Evolutionary conservation across 345 rosid genomes (phyloP).

Genomic region (Gossypioides kirkii): DNA sequence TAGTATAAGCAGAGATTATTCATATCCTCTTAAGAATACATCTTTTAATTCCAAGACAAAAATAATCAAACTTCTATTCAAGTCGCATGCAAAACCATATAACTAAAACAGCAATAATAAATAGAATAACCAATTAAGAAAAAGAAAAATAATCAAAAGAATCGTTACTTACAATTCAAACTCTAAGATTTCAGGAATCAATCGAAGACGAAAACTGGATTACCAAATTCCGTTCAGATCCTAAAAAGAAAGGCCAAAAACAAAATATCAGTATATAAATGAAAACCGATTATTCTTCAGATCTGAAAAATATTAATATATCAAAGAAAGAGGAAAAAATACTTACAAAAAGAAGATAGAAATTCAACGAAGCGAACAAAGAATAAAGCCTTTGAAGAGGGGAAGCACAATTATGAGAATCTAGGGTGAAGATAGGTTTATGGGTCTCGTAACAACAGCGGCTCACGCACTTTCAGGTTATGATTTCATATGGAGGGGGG

Average conservation of each 20-base stretch:
- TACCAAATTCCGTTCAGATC: not conserved
- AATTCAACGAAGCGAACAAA: not conserved
- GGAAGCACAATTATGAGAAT: not conserved
- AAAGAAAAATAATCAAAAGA: not conserved
- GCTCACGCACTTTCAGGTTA: not conserved
- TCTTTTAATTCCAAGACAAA: not conserved
- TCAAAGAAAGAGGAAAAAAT: not conserved
- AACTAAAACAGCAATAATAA: no score
- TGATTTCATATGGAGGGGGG: not conserved
- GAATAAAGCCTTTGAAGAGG: not conserved
- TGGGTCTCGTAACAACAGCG: not conserved
- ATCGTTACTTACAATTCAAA: slow-evolving; percentile 4
- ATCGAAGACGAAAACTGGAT: not conserved
- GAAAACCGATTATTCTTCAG: not conserved
- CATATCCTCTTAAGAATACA: not conserved
- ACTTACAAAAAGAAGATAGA: not conserved
- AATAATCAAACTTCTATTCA: not conserved
- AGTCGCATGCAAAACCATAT: not conserved
- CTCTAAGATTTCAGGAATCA: not conserved
- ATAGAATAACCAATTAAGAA: not conserved
- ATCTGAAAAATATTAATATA: not conserved
- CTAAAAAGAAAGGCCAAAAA: not conserved
- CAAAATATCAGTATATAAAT: not conserved
- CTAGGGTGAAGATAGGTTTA: not conserved
- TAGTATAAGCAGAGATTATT: not conserved